A percentile compares a stretch with the other conserved stretches of the same genome.
phyloP scores from a whole-genome alignment of 257 asterid species.

The Solanum chilense region DNA sequence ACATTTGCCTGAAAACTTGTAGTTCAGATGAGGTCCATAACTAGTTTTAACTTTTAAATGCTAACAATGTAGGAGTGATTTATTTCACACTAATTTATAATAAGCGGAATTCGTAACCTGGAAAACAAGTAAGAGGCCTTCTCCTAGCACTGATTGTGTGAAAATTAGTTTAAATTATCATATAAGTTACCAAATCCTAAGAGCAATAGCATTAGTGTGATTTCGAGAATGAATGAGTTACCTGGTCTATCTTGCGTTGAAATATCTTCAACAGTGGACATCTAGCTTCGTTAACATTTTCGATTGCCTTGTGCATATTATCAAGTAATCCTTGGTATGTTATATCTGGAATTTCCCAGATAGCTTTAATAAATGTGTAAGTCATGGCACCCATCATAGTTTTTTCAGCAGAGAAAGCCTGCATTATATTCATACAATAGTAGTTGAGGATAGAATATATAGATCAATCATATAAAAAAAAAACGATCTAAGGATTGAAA shows the following conservation, averaged over 20 bases:
- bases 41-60: background rate
- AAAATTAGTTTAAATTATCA: background rate
- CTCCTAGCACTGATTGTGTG: background rate
- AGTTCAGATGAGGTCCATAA: background rate
- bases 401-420: constrained; percentile 40
- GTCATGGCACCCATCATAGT: constrained; percentile 61
- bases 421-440: background rate
- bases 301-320: constrained; percentile 28
- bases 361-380: constrained; percentile 38
- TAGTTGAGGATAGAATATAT: background rate
- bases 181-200: background rate
- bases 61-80: background rate
- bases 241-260: constrained; percentile 57
- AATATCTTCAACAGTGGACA: constrained; percentile 22
- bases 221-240: background rate
- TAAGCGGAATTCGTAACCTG: background rate
- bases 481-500: background rate
- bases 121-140: background rate
- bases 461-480: background rate
- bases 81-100: background rate
- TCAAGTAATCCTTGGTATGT: constrained; percentile 34
- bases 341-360: constrained; percentile 17
- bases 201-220: background rate
- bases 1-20: background rate
- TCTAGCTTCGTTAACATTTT: constrained; percentile 21